Evolutionary conservation across 1,284 basidiomycete species (phyloP).

Genomic region (Moniliella sp.): DNA sequence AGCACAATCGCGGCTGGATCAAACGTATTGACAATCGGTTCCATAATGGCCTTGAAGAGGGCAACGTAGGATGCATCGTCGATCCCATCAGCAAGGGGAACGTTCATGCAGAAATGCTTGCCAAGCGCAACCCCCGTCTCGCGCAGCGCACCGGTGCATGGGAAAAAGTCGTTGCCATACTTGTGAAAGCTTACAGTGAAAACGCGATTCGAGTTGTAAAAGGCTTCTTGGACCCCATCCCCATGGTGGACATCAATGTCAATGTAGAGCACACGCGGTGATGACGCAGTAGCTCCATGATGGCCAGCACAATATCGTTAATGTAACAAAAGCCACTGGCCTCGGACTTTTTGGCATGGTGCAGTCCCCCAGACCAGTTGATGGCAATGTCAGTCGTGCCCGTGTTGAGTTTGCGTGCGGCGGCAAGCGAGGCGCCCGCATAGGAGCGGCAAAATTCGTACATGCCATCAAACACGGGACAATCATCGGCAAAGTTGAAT

Average conservation of each 20-base stretch:
- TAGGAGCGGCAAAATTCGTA: constrained; percentile 32
- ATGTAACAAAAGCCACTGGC: constrained; percentile 88
- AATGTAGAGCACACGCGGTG: constrained; percentile 76
- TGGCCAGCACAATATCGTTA: constrained; percentile 63
- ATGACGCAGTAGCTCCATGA: constrained; percentile 40
- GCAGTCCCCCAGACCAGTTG: constrained; percentile 91
- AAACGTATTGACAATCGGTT: constrained; percentile 73
- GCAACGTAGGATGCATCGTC: constrained; percentile 89
- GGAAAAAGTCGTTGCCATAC: constrained; percentile 89
- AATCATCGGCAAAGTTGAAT: constrained; percentile 34
- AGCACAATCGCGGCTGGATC: constrained; percentile 74
- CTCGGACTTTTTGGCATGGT: constrained; percentile 92
- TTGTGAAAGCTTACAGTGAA: constrained; percentile 99
- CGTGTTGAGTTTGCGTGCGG: constrained; percentile 31
- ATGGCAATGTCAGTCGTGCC: constrained; percentile 84
- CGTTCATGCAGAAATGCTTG: constrained; percentile 86
- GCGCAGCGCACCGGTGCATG: constrained; percentile 28
- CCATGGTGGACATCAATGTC: constrained; percentile 97
- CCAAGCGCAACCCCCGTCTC: constrained; percentile 39
- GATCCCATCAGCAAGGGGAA: constrained; percentile 83
- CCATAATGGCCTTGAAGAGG: constrained; percentile 85
- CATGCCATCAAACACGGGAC: constrained; percentile 33
- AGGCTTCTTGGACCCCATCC: constrained; percentile 94
- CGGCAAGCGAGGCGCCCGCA: constrained; percentile 50
- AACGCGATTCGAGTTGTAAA: constrained; percentile 89